Evolutionary conservation across 2,329 filamentous ascomycete species (phyloP).

Genomic region (Lojkania enalia): DNA sequence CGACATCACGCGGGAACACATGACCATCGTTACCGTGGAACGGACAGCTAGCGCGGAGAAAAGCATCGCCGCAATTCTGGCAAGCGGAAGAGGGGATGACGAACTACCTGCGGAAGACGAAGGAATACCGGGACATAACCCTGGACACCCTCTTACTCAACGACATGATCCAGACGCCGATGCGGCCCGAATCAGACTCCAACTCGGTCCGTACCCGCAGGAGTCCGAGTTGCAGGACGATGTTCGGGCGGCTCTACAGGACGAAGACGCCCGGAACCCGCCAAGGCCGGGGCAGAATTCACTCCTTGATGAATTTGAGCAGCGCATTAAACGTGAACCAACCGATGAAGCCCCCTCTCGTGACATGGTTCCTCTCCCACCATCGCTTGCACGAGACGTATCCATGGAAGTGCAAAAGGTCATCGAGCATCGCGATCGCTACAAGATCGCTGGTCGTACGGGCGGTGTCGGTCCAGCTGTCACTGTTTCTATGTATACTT

Average conservation of each 20-base stretch:
- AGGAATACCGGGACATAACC: conserved; percentile 68
- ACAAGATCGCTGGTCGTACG: conserved; percentile 81
- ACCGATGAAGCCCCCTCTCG: conserved; percentile 79
- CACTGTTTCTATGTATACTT: conserved; percentile 96
- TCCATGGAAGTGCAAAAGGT: conserved; percentile 93
- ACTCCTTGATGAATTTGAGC: conserved; percentile 84
- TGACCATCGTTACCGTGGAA: conserved; percentile 63
- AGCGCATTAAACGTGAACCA: conserved; percentile 86
- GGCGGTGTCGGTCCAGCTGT: conserved; percentile 81
- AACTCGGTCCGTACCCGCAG: conserved; percentile 80
- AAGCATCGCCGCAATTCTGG: conserved; percentile 63
- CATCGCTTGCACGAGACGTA: conserved; percentile 86
- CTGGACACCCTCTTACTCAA: conserved; percentile 64
- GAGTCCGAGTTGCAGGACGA: conserved; percentile 82
- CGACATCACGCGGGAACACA: conserved; percentile 66
- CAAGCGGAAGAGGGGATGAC: conserved; percentile 56
- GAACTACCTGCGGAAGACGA: conserved; percentile 67
- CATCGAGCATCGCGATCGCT: conserved; percentile 88
- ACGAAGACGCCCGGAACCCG: conserved; percentile 78
- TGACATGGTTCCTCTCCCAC: conserved; percentile 80
- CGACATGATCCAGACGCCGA: conserved; percentile 62
- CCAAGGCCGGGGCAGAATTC: conserved; percentile 71
- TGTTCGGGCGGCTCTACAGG: conserved; percentile 81
- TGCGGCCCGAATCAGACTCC: conserved; percentile 58
- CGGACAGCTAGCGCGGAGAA: conserved; percentile 59